These are phyloP conservation scores for Ceratobasidium sp. DNA, from an alignment of 1,284 basidiomycete species.

Conservation along the genomic window DNA sequence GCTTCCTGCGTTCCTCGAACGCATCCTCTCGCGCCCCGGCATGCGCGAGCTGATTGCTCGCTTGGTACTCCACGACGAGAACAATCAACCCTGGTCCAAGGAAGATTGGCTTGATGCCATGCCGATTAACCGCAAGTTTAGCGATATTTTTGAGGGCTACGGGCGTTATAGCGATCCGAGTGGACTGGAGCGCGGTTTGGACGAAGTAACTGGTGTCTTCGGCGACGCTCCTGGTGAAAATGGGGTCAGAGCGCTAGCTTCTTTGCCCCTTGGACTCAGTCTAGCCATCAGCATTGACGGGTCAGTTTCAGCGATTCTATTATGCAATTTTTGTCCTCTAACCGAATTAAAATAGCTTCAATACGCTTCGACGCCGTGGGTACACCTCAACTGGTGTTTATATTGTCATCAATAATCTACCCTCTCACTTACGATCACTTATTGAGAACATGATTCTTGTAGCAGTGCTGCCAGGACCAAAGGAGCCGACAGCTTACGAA, in stretches of 20 bases:
- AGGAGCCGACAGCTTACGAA: neutral
- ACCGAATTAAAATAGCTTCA: neutral
- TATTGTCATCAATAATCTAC: slow-evolving; percentile 9
- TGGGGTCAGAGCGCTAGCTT: too few species aligned
- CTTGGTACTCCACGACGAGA: too few species aligned
- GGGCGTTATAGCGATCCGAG: too few species aligned
- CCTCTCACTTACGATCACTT: neutral
- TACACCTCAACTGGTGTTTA: neutral
- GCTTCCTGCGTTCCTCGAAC: neutral
- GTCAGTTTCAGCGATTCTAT: neutral
- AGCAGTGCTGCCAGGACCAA: neutral
- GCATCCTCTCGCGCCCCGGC: neutral
- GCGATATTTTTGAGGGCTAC: too few species aligned
- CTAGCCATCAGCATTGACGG: neutral
- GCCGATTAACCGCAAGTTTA: too few species aligned
- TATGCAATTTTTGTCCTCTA: neutral
- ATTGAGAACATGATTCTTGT: neutral
- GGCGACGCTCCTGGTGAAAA: too few species aligned
- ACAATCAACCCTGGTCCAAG: too few species aligned
- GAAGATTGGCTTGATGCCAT: too few species aligned
- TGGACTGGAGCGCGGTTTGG: too few species aligned
- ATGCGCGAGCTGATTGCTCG: too few species aligned
- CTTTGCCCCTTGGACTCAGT: too few species aligned
- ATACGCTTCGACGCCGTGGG: neutral
- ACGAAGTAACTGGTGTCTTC: too few species aligned